Conservation (phyloP, 345 rosid genomes). For the Turnera subulata region DNA sequence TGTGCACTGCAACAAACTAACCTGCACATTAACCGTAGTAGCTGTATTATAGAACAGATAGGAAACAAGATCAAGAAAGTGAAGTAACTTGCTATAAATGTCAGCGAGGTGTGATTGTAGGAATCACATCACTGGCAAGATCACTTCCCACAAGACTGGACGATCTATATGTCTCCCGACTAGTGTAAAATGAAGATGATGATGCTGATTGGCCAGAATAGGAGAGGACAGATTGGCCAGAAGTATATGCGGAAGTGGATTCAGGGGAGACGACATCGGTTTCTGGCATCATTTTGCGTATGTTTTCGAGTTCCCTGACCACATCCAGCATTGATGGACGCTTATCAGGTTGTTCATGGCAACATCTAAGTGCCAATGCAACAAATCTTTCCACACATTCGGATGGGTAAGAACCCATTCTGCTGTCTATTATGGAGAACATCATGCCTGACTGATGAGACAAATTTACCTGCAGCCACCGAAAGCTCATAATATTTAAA, state of each 20-base stretch:
- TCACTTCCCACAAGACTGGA: slow-evolving; percentile 24
- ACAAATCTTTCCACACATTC: slow-evolving; percentile 36
- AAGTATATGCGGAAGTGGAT: too few species aligned
- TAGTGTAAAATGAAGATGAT: too few species aligned
- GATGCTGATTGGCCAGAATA: too few species aligned
- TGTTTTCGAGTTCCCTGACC: slow-evolving; percentile 47
- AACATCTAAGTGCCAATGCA: slow-evolving; percentile 43
- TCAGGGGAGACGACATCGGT: too few species aligned
- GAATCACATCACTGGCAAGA: slow-evolving; percentile 46
- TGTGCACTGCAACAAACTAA: too few species aligned
- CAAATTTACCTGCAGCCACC: slow-evolving; percentile 52
- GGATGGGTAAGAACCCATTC: slow-evolving; percentile 35
- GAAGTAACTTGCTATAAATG: too few species aligned
- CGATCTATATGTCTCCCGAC: slow-evolving; percentile 11
- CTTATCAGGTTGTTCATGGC: slow-evolving; percentile 25
- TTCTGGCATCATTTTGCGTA: slow-evolving; percentile 24
- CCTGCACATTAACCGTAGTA: too few species aligned
- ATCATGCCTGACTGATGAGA: slow-evolving; percentile 51
- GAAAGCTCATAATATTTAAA: too few species aligned
- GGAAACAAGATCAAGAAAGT: too few species aligned
- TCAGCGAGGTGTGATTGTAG: slow-evolving; percentile 45
- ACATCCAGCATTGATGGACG: slow-evolving; percentile 44
- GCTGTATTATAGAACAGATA: too few species aligned
- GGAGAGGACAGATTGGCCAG: too few species aligned
- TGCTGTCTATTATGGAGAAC: slow-evolving; percentile 38